Evolutionary conservation across 2,329 filamentous ascomycete genomes (phyloP).

Genomic region (Colletotrichum sp.): DNA sequence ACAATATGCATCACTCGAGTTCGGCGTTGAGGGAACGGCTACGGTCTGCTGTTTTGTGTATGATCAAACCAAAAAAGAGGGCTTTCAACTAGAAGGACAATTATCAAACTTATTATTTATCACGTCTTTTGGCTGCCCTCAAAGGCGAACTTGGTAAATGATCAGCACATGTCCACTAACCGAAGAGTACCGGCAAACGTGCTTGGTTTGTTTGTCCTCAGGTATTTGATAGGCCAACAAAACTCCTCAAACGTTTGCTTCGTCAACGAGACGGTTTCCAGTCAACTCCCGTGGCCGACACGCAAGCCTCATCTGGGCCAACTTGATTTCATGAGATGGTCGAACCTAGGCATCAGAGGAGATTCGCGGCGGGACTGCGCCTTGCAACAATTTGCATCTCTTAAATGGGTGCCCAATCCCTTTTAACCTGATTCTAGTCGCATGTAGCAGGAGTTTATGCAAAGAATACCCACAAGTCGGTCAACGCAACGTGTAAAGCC

Average conservation of each 20-base stretch:
- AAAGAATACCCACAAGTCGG: not conserved
- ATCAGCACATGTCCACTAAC: not conserved
- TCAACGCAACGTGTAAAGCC: not conserved
- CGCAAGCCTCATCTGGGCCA: not conserved
- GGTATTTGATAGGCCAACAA: not conserved
- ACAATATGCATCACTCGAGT: conserved; percentile 21
- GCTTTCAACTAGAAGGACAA: conserved; percentile 9
- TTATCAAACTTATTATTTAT: conserved; percentile 3
- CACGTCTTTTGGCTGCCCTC: not conserved
- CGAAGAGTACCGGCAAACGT: not conserved
- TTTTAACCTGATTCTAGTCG: not conserved
- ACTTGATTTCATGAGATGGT: not conserved
- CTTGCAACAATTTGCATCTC: not conserved
- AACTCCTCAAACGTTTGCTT: not conserved
- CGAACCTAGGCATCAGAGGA: not conserved
- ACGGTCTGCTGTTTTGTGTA: conserved; percentile 21
- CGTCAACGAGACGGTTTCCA: not conserved
- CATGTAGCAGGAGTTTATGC: not conserved
- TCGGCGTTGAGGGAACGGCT: conserved; percentile 21
- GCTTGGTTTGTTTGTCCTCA: not conserved
- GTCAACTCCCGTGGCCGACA: not conserved
- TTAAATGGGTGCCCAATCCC: not conserved
- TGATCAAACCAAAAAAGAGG: conserved; percentile 10
- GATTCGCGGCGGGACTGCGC: not conserved
- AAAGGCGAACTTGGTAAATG: not conserved